Evolutionary conservation across 768 basidiomycete genomes (phyloP), one percentile per base, ranked within the genome.

Genomic region (Collybiopsis luxurians): DNA sequence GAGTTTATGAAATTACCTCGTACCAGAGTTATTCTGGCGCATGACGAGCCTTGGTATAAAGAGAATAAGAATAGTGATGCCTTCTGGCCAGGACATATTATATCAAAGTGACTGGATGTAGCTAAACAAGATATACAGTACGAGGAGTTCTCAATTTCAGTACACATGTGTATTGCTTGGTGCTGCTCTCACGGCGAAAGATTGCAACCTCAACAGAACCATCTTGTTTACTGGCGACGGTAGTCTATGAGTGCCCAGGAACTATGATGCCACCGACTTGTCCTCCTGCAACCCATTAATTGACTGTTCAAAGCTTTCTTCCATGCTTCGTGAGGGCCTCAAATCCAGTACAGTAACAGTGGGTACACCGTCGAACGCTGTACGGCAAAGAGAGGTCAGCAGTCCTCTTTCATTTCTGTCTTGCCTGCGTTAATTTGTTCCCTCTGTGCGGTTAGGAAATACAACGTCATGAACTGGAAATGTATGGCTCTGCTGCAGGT

Each of bases 321-420:
- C 89, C 0, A 95, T 96, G 89, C 80, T 95, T 45, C 80, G 79
- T 40, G 70, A 81, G 55, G 82, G 79, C 9, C 68, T 95, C 31
- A 86, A 79, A 60, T 94, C 96, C 4, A 91, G 19, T 69, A 92
- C 48, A 92, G 91, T 69, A 92, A 92, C 67, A 76, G 74, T 17
- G 89, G 91, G 0, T 96, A 96, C 72, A 90, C 90, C 19, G 93
- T 98, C 52, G 95, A 98, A 74, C 81, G 89, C 17, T 90, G 43
- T 89, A 93, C 59, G 88, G 88, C 19, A 79, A 75, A 70, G 64
- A 78, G 23, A 74, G 83, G 84, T 77, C 26, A 13, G 73, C 27
- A n/a, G 9, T 10, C 1, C 13, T 21, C 36, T 15, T 39, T 15
- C 40, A 13, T 44, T 30, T 27, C 5, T 46, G 2, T 23, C 17